Base-by-base conservation (phyloP, 1,139 yeast species). In the Scheffersomyces insectosa region DNA sequence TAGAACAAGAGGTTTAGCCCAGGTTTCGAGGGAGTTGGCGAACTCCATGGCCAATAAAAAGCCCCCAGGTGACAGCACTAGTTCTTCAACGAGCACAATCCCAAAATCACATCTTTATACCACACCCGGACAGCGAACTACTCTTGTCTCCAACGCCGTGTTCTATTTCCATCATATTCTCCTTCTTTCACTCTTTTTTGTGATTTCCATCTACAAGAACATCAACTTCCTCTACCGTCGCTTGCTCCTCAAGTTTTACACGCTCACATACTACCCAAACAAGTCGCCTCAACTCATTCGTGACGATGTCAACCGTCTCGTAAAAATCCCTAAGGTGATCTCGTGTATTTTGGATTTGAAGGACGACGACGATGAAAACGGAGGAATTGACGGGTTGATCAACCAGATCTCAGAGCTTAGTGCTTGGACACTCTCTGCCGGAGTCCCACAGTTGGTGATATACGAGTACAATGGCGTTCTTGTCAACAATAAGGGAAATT, bases 391-490 rank as follows among this genome's bases (percentile, higher is more conserved):
- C 47, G 96, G 96, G 0, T 72, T 95, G 37, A 72, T 91, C 56
- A 82, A 79, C 53, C 88, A 88, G 55, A 77, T 85, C 15, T 79
- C 93, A 43, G 96, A 90, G 58, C 57, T 91, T 37, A 76, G 83
- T 0, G 85, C 95, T 3, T 93, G 99, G 99, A 77, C 90, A 36
- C 65, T 89, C 16, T 88, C 96, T 37, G 83, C 95, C 7, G 97
- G 97, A 1, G 81, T 91, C 41, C 79, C 82, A 25, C 71, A 73
- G 42, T 72, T 93, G 48, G 76, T 88, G 7, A 71, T 95, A 36
- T 95, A 89, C 66, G 99, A 93, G 65, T 79, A 79, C 55, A 81
- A 81, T 43, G 98, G 98, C 1, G 69, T 77, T 10, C 36, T 52
- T 4, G 68, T 88, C 45, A 82, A 82, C 53, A 66, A 68, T 36